Evolutionary conservation across 345 rosid species (phyloP), one percentile per base, ranked within the genome.

Genomic region (Sisymbrium altissimum): DNA sequence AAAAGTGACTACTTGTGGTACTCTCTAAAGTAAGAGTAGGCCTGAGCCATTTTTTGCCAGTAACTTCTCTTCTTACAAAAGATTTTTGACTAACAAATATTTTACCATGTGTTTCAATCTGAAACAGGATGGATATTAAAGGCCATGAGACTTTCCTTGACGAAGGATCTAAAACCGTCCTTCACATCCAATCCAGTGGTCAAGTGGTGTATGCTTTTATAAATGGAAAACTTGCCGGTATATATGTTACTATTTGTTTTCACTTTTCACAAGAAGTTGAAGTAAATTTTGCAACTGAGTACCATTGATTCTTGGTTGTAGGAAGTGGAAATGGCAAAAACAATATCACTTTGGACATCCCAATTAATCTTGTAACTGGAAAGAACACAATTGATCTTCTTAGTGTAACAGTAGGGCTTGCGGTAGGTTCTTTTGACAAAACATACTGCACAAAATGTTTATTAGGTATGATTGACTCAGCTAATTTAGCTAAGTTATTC

Each of bases 371-470:
- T 25, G 81, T 50, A 17, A 50, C 86, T 14, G 97, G 97, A 61
- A 88, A 84, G 81, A 94, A 94, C 84, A 83, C 81, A 62, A 76
- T 91, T 3, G 96, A 91, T 79, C 89, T 94, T 66, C 83, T 94
- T 66, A 85, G 98, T 84, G 79, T 91, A 79, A 91, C 98, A 2
- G 97, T 91, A n/a, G 98, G 98, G 73, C 98, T 91, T 76, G 89
- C 86, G 93, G 97, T 93, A 68, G 1, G 77, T 62, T 63, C 73
- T 43, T 44, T 76, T 49, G 39, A n/a, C n/a, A 49, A 41, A 49
- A 21, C 46, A 15, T 50, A 61, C 30, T 29, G 27, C 52, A 61
- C 62, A 9, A 15, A n/a, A 27, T 52, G 62, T 59, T 38, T 29
- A 27, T 49, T 56, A 58, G 27, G 21, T 44, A 66, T 2, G 9